Percentiles rank a stretch among this genome's conserved stretches.
These are phyloP conservation scores for Cercophora newfieldiana DNA, from an alignment of 495 filamentous ascomycete genomes.

Conservation along the genomic window DNA sequence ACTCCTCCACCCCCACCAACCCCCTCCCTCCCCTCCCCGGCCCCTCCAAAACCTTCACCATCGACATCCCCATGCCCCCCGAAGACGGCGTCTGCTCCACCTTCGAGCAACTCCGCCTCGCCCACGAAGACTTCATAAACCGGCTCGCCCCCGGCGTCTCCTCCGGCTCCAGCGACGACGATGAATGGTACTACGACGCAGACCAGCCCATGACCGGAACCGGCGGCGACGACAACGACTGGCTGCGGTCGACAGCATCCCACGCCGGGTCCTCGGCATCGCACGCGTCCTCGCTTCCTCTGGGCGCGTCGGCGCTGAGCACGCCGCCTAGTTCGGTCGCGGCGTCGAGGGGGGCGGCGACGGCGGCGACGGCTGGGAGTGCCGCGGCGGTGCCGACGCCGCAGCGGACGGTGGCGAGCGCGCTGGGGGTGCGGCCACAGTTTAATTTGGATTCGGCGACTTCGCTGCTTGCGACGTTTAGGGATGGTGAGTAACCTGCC, in stretches of 20 bases:
- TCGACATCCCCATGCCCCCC: conserved; percentile 46
- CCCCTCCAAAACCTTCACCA: conserved; percentile 51
- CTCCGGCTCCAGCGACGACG: conserved; percentile 22
- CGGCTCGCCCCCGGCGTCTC: conserved; percentile 30
- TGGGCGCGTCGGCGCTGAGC: conserved; percentile 35
- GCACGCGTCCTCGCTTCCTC: conserved; percentile 30
- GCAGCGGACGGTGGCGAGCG: conserved; percentile 20
- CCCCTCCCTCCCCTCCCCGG: conserved; percentile 32
- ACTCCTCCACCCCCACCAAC: not conserved
- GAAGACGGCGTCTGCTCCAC: conserved; percentile 34
- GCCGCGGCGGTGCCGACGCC: not conserved
- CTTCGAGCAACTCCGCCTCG: conserved; percentile 38
- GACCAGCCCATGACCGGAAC: conserved; percentile 5
- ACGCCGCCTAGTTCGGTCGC: conserved; percentile 31
- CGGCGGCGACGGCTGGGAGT: not conserved
- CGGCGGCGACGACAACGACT: not conserved
- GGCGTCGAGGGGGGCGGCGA: not conserved
- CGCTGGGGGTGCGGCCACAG: conserved; percentile 42
- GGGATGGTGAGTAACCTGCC: not conserved
- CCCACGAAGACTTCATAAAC: conserved; percentile 40
- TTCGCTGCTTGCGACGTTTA: conserved; percentile 40
- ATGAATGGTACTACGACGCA: conserved; percentile 6
- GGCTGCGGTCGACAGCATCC: conserved; percentile 7
- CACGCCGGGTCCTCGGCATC: conserved; percentile 22
- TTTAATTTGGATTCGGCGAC: conserved; percentile 51